These are phyloP conservation scores for Pythium utonaiense DNA, from an alignment of 352 stramenopile species.

Conservation along the genomic window DNA sequence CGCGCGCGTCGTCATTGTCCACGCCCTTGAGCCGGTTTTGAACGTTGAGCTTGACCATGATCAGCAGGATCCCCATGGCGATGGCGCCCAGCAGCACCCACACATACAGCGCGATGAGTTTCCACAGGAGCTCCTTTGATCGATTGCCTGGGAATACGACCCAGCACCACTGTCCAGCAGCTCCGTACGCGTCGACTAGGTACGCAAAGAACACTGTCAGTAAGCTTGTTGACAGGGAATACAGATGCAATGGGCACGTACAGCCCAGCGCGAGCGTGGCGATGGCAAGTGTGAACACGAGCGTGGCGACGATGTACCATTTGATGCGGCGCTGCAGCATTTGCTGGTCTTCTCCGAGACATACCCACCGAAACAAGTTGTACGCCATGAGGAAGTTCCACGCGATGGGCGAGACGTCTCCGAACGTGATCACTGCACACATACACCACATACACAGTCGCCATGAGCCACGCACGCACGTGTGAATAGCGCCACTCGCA, in stretches of 20 bases:
- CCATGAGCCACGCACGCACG: background rate
- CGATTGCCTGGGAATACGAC: conserved; percentile 47
- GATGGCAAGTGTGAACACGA: conserved; percentile 61
- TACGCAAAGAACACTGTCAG: background rate
- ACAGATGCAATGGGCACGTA: conserved; percentile 11
- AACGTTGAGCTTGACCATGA: conserved; percentile 80
- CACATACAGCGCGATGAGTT: conserved; percentile 66
- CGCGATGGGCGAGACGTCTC: conserved; percentile 63
- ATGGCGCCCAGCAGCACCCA: conserved; percentile 65
- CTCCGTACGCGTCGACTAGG: conserved; percentile 66
- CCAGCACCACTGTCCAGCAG: conserved; percentile 78
- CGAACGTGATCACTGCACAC: conserved; percentile 75
- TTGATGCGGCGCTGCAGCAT: conserved; percentile 84
- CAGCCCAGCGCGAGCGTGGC: conserved; percentile 41
- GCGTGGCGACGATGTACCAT: conserved; percentile 62
- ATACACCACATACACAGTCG: too few relatives aligned
- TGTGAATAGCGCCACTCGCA: background rate
- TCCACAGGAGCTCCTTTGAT: conserved; percentile 64
- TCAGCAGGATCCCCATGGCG: conserved; percentile 54
- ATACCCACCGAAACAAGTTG: conserved; percentile 83
- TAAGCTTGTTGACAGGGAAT: too few relatives aligned
- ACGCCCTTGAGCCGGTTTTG: conserved; percentile 64
- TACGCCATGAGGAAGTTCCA: conserved; percentile 86
- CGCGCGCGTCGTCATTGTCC: conserved; percentile 69
- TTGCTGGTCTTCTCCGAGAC: conserved; percentile 75